Conservation (phyloP, 495 filamentous ascomycete genomes). For the Penicillium diatomitis region DNA sequence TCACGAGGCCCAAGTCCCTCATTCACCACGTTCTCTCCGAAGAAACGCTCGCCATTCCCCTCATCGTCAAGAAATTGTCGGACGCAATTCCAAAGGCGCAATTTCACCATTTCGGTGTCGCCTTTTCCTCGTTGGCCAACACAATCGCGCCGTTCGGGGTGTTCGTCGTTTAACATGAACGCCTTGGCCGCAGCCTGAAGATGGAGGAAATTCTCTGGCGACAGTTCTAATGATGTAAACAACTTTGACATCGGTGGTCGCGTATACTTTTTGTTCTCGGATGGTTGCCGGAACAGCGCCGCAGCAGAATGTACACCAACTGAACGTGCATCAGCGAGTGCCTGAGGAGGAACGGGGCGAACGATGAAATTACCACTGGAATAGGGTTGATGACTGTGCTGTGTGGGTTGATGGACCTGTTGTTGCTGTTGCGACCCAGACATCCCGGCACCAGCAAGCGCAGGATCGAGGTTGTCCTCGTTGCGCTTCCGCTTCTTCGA, state of each 20-base stretch:
- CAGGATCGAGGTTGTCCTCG: slow-evolving; percentile 38
- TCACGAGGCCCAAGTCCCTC: slow-evolving; percentile 34
- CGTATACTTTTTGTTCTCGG: slow-evolving; percentile 48
- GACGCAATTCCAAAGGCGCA: slow-evolving; percentile 52
- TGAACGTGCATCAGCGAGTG: slow-evolving; percentile 38
- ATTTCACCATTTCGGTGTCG: slow-evolving; percentile 51
- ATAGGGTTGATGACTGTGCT: slow-evolving; percentile 23
- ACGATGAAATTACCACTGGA: slow-evolving; percentile 29
- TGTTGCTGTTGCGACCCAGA: slow-evolving; percentile 20
- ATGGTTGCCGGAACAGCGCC: slow-evolving; percentile 47
- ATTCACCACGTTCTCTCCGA: slow-evolving; percentile 39
- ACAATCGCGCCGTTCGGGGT: slow-evolving; percentile 50
- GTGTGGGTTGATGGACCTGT: slow-evolving; percentile 21
- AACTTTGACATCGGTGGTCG: slow-evolving; percentile 55
- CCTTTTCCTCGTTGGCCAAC: slow-evolving; percentile 51
- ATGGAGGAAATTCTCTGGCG: slow-evolving; percentile 49
- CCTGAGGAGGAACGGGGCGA: slow-evolving; percentile 26
- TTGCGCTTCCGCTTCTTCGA: slow-evolving; percentile 39
- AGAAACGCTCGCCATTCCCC: slow-evolving; percentile 48
- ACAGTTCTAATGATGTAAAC: slow-evolving; percentile 47
- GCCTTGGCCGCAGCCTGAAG: slow-evolving; percentile 50
- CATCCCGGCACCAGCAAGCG: slow-evolving; percentile 23
- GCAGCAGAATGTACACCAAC: slow-evolving; percentile 49
- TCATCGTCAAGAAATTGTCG: slow-evolving; percentile 47
- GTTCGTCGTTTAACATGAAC: slow-evolving; percentile 50